phyloP scores from a whole-genome alignment of 2,329 filamentous ascomycete species.

The Pestalotiopsis sp. region DNA sequence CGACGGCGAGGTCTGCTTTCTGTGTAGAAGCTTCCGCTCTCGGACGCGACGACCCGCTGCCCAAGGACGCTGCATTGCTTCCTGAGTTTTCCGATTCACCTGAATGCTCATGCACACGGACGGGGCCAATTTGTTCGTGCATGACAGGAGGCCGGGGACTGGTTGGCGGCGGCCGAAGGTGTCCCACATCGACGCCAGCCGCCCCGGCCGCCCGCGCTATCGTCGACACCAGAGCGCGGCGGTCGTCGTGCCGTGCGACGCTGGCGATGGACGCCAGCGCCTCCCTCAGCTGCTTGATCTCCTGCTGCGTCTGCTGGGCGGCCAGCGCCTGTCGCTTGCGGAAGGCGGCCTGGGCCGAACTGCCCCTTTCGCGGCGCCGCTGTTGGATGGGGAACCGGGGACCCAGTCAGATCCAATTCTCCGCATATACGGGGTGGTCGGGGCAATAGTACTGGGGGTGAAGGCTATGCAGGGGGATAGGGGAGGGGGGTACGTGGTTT shows the following conservation, averaged over 20 bases:
- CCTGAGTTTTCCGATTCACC: neutral
- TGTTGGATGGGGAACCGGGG: constrained; percentile 12
- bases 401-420: neutral
- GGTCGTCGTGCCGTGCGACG: constrained; percentile 17
- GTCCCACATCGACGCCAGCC: constrained; percentile 19
- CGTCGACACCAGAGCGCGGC: constrained; percentile 18
- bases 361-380: constrained; percentile 34
- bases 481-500: neutral
- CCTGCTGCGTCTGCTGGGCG: constrained; percentile 18
- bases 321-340: constrained; percentile 29
- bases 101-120: neutral
- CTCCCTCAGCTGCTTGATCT: constrained; percentile 25
- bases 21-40: neutral
- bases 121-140: neutral
- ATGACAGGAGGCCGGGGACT: neutral
- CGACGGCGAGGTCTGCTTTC: neutral
- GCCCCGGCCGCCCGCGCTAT: constrained; percentile 22
- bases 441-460: neutral
- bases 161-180: neutral
- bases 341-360: constrained; percentile 32
- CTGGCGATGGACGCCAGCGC: constrained; percentile 24
- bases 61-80: neutral
- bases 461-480: neutral
- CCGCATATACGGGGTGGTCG: neutral
- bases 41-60: neutral